These are phyloP conservation scores for Skeletonema grethae DNA, from an alignment of 108 stramenopile genomes.

Conservation along the genomic window DNA sequence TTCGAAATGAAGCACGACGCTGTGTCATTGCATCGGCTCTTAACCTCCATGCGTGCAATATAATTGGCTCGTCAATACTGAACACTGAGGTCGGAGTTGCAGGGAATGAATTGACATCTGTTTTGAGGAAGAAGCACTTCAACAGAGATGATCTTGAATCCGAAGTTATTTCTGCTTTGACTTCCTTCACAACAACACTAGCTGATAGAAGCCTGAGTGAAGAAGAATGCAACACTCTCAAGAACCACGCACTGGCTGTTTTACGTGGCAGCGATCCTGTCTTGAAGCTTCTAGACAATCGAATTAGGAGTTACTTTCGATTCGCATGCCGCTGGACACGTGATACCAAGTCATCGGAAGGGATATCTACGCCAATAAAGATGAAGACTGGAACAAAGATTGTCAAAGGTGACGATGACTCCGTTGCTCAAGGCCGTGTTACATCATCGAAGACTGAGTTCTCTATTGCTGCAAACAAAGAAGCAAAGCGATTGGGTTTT, in stretches of 20 bases:
- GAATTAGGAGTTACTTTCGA: conserved; percentile 48
- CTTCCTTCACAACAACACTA: conserved; percentile 43
- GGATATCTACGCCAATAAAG: conserved; percentile 3
- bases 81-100: neutral
- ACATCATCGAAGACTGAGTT: conserved; percentile 34
- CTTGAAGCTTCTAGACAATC: conserved; percentile 56
- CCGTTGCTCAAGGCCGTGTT: neutral
- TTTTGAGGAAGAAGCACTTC: conserved; percentile 29
- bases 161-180: conserved; percentile 35
- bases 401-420: neutral
- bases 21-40: conserved; percentile 69
- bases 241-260: conserved; percentile 32
- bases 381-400: conserved; percentile 41
- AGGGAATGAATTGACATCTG: conserved; percentile 13
- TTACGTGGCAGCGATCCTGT: conserved; percentile 59
- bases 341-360: neutral
- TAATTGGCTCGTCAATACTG: conserved; percentile 24
- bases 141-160: conserved; percentile 24
- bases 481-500: conserved; percentile 43
- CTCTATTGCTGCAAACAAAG: conserved; percentile 27
- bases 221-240: conserved; percentile 12
- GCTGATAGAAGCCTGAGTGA: conserved; percentile 19
- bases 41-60: conserved; percentile 53
- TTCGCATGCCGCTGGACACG: conserved; percentile 39
- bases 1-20: conserved; percentile 51